Evolutionary conservation across 75 land plant genomes (phyloP), one percentile per base, ranked within the genome.

Genomic region (Picea glauca): DNA sequence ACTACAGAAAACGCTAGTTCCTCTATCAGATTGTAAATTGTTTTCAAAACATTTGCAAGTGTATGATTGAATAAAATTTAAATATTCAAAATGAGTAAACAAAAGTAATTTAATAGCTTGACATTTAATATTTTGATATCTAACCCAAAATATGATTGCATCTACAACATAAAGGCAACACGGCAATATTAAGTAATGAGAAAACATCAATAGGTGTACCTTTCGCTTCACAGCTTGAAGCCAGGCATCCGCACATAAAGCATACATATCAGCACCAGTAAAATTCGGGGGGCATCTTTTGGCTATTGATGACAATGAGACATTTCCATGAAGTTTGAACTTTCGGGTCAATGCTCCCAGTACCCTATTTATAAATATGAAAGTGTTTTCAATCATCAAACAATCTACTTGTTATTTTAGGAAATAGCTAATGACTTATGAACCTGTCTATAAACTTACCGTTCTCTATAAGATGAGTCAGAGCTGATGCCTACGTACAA

Each of bases 211-310:
- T 74, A 43, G 35, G 62, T 75, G 61, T 76, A 93, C 99, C 93
- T 94, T 87, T 13, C 95, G 89, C 76, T 96, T 96, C 64, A 91
- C 95, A 83, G 98, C 98, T 80, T 86, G 84, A 78, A 89, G 89
- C 99, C 99, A 96, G 59, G 98, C 94, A 94, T 96, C 99, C 30
- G 99, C 99, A 89, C 99, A 96, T 60, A 96, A 76, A 31, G 99
- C 99, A 83, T 96, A 96, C 89, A 92, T 87, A 72, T 96, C 99
- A 61, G 99, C 99, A 84, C 99, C 99, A 67, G 99, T 94, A 72
- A 94, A 96, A 80, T 93, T 96, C 75, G 85, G 90, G 57, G 95
- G 98, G 76, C 98, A 96, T 80, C 76, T 89, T 76, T 83, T 79
- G 5, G 98, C 93, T 75, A 96, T 77, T 40, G 82, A 80, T 66